These are phyloP conservation scores for Alternaria alternata DNA, from an alignment of 2,329 filamentous ascomycete species.

Conservation along the genomic window DNA sequence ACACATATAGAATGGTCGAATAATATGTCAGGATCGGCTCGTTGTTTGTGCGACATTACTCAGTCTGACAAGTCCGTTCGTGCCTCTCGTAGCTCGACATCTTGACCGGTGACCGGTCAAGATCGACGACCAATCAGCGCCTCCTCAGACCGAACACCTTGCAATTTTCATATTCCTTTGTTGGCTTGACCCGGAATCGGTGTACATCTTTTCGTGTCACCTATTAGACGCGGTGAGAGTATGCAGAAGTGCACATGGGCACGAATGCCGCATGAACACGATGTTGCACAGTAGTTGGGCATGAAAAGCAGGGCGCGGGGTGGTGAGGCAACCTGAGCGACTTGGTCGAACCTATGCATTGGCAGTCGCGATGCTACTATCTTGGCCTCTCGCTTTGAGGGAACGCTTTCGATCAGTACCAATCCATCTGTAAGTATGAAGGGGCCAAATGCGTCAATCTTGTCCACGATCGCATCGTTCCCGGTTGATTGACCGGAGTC, in stretches of 20 bases:
- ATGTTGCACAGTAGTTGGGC: constrained; percentile 9
- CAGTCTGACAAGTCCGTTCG: neutral
- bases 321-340: neutral
- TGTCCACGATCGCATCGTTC: neutral
- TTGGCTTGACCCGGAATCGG: constrained; percentile 14
- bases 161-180: constrained; percentile 10
- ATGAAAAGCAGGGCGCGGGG: constrained; percentile 13
- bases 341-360: neutral
- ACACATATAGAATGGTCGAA: neutral
- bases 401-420: neutral
- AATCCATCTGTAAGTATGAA: neutral
- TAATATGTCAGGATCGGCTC: neutral
- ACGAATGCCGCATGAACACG: constrained; percentile 6
- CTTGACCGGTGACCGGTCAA: constrained; percentile 19
- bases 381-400: neutral
- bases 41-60: constrained; percentile 2
- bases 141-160: constrained; percentile 8
- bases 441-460: constrained; percentile 8
- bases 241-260: constrained; percentile 9
- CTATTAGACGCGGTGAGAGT: constrained; percentile 8
- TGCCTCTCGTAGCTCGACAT: neutral
- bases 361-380: neutral
- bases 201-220: constrained; percentile 9
- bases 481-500: constrained; percentile 18
- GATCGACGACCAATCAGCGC: constrained; percentile 18